Evolutionary conservation across 345 rosid genomes (phyloP), one percentile per base, ranked within the genome.

Genomic region (Syzygium grande): DNA sequence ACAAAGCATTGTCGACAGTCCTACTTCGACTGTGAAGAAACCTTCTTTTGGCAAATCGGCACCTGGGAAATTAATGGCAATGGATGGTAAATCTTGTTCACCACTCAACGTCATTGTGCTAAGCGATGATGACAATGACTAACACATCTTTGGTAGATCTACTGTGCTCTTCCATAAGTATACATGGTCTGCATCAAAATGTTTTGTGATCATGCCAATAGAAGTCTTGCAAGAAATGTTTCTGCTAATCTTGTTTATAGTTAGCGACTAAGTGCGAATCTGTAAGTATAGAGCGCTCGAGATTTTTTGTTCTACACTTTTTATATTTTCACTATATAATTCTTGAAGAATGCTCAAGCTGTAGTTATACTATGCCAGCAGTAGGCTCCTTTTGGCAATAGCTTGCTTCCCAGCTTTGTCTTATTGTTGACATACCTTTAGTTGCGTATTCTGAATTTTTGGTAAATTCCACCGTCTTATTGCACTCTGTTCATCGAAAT

Each of bases 71-170:
- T 43, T 38, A 30, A 54, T 27, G 16, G 49, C 49, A 41, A 19
- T 12, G n/a, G 65, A 56, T 38, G 22, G 73, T 22, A 54, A 38
- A 56, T 38, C 86, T 29, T n/a, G 86, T 56, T 85, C 73, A 9
- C 86, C 19, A 16, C 29, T 5, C 65, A 41, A 55, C 58, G 87
- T 85, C 73, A 85, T 85, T 22, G 49, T 53, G 9, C 29, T 56
- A 53, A 85, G 87, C 58, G 87, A 85, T 56, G 87, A 85, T 85
- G 87, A 85, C 83, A 38, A 38, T 73, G 83, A 73, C 83, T 73
- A 10, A 73, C 49, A 19, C 83, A 73, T 84, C 49, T 38, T 73
- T 19, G 49, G 27, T 38, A 22, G 4, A 10, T 73, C 49, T 4
- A 30, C 43, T 30, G 23, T 68, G 79, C 79, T 30, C 79, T 68